Evolutionary conservation across 805 yeast species (phyloP), one percentile per base, ranked within the genome.

Genomic region (Komagataella ulmi): DNA sequence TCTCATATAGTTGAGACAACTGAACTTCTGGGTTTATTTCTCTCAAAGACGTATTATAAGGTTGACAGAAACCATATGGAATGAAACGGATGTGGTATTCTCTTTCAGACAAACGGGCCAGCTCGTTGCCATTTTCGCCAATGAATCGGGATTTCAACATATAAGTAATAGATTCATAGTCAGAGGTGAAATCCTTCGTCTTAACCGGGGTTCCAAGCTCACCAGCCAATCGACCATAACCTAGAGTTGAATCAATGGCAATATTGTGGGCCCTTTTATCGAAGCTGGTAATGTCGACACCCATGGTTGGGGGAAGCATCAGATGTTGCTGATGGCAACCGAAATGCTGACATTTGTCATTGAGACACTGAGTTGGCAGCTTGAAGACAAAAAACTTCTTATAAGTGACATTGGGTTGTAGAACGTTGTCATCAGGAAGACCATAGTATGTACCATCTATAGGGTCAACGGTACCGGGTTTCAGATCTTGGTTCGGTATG

Each of bases 311-410:
- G 0, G 77, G 76, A 43, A 68, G 48, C 17, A 54, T 45, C 56
- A 55, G 63, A 54, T 67, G 62, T 2, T 62, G 55, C 52, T 65
- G 68, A 52, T 77, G 75, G 40, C 40, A 30, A 5, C 40, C 40
- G 40, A 10, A 30, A 30, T 30, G 40, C 5, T 70, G 65, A 57
- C 86, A 81, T 1, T 72, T 61, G 17, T 69, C 71, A 55, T 81
- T 86, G 12, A 81, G 61, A 46, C 80, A 63, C 53, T 67, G 69
- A 17, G 65, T 59, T 0, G 87, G 87, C 48, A 81, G 69, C 57
- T 70, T 75, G 59, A 81, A 81, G 23, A 75, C 70, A 58, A 81
- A 79, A 53, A 70, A 73, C 59, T 81, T 81, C 58, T 80, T 80
- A 57, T 77, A 75, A 51, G 66, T 72, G 1, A 56, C 60, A 18